phyloP scores from a whole-genome alignment of 164 flowering plant species.

The Sextonia rubra region DNA sequence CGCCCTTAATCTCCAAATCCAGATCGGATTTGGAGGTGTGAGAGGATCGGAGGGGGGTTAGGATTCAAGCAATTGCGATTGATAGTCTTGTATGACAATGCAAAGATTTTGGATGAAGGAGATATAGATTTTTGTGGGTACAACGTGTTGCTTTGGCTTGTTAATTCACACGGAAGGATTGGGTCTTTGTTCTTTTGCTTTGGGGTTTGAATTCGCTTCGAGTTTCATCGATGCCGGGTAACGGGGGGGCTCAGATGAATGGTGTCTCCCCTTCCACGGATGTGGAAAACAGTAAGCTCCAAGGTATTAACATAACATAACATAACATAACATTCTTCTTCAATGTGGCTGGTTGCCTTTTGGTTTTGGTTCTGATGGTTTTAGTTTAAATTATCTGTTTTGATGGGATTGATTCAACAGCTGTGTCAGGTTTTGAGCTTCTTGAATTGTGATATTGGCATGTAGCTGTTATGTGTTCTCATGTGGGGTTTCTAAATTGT shows the following conservation, averaged over 20 bases:
- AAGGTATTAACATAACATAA: slow-evolving; percentile 47
- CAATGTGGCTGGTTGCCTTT: not conserved
- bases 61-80: slow-evolving; percentile 3
- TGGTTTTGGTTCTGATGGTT: not conserved
- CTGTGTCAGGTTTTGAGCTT: not conserved
- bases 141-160: not conserved
- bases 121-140: not conserved
- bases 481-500: not conserved
- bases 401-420: not conserved
- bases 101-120: no score
- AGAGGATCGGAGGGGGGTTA: not conserved
- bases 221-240: slow-evolving; percentile 45
- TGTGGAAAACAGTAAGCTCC: slow-evolving; percentile 32
- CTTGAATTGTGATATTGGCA: not conserved
- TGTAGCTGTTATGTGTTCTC: not conserved
- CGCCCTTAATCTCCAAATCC: no score
- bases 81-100: not conserved
- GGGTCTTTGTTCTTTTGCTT: not conserved
- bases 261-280: slow-evolving; percentile 28
- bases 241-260: slow-evolving; percentile 37
- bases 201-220: not conserved
- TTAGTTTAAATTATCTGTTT: not conserved
- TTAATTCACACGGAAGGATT: not conserved
- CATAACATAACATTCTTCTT: no score
- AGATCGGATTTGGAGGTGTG: no score